A percentile compares a stretch with the other conserved stretches of the same genome.
These are phyloP conservation scores for Lodderomyces beijingensis DNA, from an alignment of 1,139 yeast species.

Conservation along the genomic window DNA sequence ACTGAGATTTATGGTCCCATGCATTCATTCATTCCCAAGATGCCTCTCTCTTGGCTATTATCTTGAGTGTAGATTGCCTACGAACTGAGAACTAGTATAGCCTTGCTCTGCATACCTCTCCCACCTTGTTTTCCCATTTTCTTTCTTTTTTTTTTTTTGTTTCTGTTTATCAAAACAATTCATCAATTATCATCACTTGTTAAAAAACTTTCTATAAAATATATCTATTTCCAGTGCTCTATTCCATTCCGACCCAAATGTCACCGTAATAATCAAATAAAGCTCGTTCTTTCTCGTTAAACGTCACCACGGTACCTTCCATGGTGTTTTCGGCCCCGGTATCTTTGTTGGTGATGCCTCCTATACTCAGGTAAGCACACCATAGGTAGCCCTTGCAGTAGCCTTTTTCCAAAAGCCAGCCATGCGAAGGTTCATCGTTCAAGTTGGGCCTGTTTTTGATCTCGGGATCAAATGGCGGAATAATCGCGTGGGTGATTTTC, in stretches of 20 bases:
- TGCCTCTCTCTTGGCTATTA: no score
- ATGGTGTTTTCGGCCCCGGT: constrained; percentile 21
- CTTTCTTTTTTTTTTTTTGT: no score
- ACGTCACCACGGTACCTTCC: constrained; percentile 23
- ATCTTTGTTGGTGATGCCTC: constrained; percentile 25
- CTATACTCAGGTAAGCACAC: constrained; percentile 43
- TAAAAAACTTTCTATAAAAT: no score
- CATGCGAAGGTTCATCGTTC: constrained; percentile 25
- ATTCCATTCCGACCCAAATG: constrained; percentile 32
- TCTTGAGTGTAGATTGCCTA: no score
- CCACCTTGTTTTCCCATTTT: no score
- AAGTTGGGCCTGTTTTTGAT: constrained; percentile 17
- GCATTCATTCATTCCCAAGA: no score
- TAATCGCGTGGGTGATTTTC: constrained; percentile 22
- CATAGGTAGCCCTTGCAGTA: constrained; percentile 42
- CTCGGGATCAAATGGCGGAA: constrained; percentile 24
- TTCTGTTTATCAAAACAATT: no score
- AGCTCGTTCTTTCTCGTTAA: constrained; percentile 19
- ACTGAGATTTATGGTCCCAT: no score
- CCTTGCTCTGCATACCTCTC: no score
- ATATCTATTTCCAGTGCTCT: constrained; percentile 6
- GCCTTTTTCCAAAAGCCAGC: constrained; percentile 29
- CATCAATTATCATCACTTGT: no score
- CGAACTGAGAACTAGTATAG: no score
- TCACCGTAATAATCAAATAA: constrained; percentile 31